phyloP scores from a whole-genome alignment of 208 protist genomes.

The Acanthamoeba triangularis region DNA sequence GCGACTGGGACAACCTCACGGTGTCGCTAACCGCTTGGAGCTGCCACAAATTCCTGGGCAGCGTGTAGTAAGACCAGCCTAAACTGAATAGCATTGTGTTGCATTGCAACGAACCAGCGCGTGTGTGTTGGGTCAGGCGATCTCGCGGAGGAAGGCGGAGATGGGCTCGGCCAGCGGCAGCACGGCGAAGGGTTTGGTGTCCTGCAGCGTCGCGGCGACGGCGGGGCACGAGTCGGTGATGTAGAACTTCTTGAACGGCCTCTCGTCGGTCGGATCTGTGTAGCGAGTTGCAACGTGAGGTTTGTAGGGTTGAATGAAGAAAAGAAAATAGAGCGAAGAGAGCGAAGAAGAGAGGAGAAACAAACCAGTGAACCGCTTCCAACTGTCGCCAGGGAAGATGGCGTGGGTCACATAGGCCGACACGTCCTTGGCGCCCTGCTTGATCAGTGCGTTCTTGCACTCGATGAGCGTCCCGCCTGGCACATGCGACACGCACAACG shows the following conservation, averaged over 20 bases:
- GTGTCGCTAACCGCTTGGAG: constrained; percentile 8
- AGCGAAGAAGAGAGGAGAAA: too few species aligned
- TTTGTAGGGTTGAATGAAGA: background rate
- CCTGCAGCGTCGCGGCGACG: background rate
- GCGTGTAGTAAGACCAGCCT: background rate
- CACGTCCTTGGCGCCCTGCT: constrained; percentile 81
- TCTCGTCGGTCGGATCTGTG: background rate
- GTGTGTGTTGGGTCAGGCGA: background rate
- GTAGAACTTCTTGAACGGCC: constrained; percentile 78
- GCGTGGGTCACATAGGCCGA: constrained; percentile 85
- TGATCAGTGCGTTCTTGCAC: constrained; percentile 79
- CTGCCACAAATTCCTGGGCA: background rate
- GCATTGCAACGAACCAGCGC: background rate
- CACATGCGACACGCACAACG: background rate
- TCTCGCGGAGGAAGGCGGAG: constrained; percentile 42
- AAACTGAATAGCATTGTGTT: background rate
- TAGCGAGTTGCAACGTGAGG: background rate
- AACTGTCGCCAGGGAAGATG: constrained; percentile 86
- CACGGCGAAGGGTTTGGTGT: constrained; percentile 75
- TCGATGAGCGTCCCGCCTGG: constrained; percentile 85
- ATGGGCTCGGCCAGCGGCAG: constrained; percentile 68
- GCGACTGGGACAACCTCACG: constrained; percentile 54
- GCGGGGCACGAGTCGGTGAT: constrained; percentile 79
- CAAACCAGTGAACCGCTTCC: constrained; percentile 78
- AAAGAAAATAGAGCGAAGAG: background rate